Conservation (phyloP, 768 basidiomycete genomes). For the Mycena olivaceomarginata region DNA sequence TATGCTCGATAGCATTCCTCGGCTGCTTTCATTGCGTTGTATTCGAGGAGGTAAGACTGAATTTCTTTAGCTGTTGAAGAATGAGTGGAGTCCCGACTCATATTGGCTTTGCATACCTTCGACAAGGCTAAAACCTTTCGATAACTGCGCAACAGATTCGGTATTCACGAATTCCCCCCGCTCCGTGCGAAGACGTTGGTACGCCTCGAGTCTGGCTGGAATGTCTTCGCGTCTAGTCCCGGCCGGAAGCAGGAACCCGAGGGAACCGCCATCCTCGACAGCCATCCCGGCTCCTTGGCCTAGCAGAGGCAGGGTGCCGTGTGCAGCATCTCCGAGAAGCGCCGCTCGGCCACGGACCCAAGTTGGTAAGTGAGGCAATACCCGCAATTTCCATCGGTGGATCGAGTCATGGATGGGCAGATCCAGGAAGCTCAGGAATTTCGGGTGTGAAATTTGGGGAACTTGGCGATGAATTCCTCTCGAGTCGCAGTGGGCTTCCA, state of each 20-base stretch:
- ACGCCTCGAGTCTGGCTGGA: neutral
- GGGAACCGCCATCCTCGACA: constrained; percentile 12
- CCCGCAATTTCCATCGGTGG: constrained; percentile 7
- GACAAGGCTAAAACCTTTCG: too few species aligned
- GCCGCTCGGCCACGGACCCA: constrained; percentile 20
- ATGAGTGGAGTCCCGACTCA: too few species aligned
- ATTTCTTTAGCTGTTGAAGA: too few species aligned
- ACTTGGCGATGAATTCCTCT: neutral
- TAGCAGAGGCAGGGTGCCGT: constrained; percentile 11
- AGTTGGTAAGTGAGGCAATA: constrained; percentile 2
- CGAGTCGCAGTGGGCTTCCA: too few species aligned
- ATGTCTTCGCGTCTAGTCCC: constrained; percentile 15
- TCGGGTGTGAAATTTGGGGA: constrained; percentile 10
- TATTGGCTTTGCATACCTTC: too few species aligned
- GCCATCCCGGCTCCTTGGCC: constrained; percentile 25
- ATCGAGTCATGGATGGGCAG: neutral
- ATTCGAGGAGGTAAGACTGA: too few species aligned
- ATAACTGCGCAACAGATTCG: constrained; percentile 2
- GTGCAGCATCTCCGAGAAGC: constrained; percentile 20
- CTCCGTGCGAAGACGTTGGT: constrained; percentile 1
- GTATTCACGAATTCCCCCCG: constrained; percentile 4
- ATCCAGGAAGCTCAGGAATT: constrained; percentile 23
- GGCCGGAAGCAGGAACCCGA: neutral
- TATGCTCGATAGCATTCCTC: too few species aligned
- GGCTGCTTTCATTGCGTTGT: too few species aligned